Evolutionary conservation across 169 alveolate species (phyloP).

Genomic region (Plasmodium knowlesi): DNA sequence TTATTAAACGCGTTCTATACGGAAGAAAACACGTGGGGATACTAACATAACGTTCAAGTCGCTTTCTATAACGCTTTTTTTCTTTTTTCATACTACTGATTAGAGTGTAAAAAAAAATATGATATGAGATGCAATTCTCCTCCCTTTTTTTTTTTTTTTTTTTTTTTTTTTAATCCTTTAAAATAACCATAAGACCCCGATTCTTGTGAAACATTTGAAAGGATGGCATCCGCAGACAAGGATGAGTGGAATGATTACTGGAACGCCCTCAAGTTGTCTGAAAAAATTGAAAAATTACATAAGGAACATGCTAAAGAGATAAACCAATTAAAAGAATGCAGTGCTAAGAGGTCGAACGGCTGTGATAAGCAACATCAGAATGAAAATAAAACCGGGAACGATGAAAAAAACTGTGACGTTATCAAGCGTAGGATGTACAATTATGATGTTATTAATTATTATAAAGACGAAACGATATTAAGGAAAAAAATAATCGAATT

Average conservation of each 20-base stretch:
- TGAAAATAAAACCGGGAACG: not conserved
- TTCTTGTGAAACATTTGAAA: constrained; percentile 10
- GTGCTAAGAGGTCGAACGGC: not conserved
- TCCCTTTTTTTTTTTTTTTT: not conserved
- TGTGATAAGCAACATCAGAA: not conserved
- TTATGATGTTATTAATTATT: constrained; percentile 62
- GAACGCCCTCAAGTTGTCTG: constrained; percentile 47
- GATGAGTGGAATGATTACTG: constrained; percentile 66
- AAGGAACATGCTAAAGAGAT: constrained; percentile 18
- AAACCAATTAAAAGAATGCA: constrained; percentile 18
- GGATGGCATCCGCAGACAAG: constrained; percentile 25
- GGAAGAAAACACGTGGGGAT: not conserved
- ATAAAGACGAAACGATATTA: constrained; percentile 56
- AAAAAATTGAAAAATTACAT: constrained; percentile 48
- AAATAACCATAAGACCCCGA: not conserved
- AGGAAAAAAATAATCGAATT: constrained; percentile 55
- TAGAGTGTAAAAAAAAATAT: not conserved
- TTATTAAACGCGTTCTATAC: not conserved
- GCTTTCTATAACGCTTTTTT: not conserved
- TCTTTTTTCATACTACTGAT: not conserved
- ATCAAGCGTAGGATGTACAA: constrained; percentile 64
- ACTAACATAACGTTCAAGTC: not conserved
- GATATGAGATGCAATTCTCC: not conserved
- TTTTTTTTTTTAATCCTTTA: not conserved
- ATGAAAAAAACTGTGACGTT: constrained; percentile 12